Conservation (phyloP, 306 rosid genomes). For the Trifolium dubium region DNA sequence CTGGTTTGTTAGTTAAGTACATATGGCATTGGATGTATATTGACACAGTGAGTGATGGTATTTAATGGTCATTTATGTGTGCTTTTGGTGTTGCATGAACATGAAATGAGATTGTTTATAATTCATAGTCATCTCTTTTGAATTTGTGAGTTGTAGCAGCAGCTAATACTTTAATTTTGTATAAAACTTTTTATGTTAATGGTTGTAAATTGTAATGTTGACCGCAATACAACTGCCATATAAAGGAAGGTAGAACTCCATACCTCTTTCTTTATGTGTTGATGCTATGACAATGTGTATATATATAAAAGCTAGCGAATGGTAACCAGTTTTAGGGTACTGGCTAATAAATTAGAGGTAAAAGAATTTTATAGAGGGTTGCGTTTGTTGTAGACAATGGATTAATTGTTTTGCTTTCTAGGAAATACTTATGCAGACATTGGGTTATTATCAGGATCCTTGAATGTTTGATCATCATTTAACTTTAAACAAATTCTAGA, state of each 20-base stretch:
- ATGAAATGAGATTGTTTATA: constrained; percentile 30
- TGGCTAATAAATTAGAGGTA: constrained; percentile 5
- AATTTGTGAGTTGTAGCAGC: constrained; percentile 5
- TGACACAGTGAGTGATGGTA: background rate
- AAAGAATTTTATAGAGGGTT: background rate
- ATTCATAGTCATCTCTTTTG: constrained; percentile 12
- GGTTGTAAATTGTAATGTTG: constrained; percentile 6
- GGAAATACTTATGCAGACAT: background rate
- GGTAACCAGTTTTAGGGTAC: background rate
- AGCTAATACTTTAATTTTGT: constrained; percentile 9
- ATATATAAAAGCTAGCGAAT: background rate
- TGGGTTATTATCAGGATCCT: background rate
- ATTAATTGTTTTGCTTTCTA: constrained; percentile 1
- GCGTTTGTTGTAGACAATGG: background rate
- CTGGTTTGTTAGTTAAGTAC: constrained; percentile 34
- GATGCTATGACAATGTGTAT: background rate
- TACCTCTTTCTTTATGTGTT: background rate
- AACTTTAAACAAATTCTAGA: constrained; percentile 11
- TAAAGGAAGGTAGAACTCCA: constrained; percentile 4
- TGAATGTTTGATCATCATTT: background rate
- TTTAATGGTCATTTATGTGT: constrained; percentile 24
- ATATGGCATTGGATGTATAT: constrained; percentile 12
- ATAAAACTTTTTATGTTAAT: constrained; percentile 24
- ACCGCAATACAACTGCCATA: constrained; percentile 11
- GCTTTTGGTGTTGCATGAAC: constrained; percentile 35